phyloP scores from a whole-genome alignment of 1,284 basidiomycete species.

The Sutorius eximius region DNA sequence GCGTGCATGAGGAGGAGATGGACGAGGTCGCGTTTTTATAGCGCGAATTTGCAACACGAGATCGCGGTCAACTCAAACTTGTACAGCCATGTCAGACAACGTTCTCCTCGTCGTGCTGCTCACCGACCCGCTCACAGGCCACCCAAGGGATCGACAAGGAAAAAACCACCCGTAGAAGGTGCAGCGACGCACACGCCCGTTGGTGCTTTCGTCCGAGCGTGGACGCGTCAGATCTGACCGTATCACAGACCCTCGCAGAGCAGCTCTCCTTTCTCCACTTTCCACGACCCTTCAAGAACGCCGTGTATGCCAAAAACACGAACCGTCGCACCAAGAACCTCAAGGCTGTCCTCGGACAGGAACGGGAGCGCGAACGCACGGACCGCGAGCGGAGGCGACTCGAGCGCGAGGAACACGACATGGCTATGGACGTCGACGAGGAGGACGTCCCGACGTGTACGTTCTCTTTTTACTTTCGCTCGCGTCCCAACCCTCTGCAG shows the following conservation, averaged over 20 bases:
- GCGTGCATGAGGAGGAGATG: neutral
- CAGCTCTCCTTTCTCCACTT: conserved; percentile 67
- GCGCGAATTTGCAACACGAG: neutral
- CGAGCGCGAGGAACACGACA: conserved; percentile 40
- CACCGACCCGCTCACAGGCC: conserved; percentile 27
- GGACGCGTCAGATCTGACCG: no score
- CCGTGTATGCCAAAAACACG: conserved; percentile 63
- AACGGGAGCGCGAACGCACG: conserved; percentile 66
- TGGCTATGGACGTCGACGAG: conserved; percentile 42
- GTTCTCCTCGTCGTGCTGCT: neutral
- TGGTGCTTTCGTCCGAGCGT: neutral
- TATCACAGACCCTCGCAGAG: conserved; percentile 59
- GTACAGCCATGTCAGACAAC: neutral
- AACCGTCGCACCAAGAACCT: conserved; percentile 73
- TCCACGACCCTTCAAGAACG: conserved; percentile 75
- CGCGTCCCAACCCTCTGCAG: conserved; percentile 37
- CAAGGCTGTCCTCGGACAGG: conserved; percentile 71
- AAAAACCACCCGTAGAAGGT: conserved; percentile 17
- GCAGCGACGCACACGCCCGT: conserved; percentile 31
- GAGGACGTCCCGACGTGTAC: conserved; percentile 70
- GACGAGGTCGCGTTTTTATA: no score
- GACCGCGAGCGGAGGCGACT: conserved; percentile 60
- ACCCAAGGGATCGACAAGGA: conserved; percentile 35
- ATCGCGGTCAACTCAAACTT: neutral
- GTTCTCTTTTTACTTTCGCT: conserved; percentile 22